Conservation (phyloP, 2,329 filamentous ascomycete species). For the Pestalotiopsis sp. region DNA sequence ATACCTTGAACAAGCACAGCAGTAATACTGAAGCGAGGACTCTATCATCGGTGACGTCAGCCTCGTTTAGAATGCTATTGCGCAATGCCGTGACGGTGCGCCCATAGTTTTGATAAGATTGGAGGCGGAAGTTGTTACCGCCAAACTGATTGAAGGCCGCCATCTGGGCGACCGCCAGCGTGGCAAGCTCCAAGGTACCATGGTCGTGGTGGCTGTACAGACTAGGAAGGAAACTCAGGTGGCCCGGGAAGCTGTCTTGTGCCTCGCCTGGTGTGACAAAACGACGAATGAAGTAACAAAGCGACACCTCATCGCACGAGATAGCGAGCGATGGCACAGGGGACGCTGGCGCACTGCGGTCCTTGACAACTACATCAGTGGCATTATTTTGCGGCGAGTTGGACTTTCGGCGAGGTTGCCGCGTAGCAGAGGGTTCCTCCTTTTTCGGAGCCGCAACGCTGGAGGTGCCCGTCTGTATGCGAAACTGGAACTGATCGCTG, state of each 20-base stretch:
- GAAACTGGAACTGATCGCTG: constrained; percentile 38
- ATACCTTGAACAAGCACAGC: constrained; percentile 32
- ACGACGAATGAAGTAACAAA: constrained; percentile 36
- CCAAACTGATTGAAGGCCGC: constrained; percentile 36
- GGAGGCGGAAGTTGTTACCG: constrained; percentile 26
- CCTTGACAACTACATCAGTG: not conserved
- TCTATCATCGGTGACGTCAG: constrained; percentile 30
- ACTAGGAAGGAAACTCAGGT: constrained; percentile 33
- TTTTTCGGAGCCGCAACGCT: not conserved
- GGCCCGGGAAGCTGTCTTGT: constrained; percentile 32
- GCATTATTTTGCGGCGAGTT: not conserved
- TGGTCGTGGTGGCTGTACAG: constrained; percentile 28
- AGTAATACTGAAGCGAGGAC: constrained; percentile 32
- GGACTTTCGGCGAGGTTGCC: not conserved
- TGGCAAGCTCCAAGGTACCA: constrained; percentile 33
- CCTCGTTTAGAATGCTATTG: constrained; percentile 26
- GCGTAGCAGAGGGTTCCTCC: not conserved
- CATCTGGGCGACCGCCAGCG: constrained; percentile 35
- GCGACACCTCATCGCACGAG: constrained; percentile 31
- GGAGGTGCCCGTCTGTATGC: constrained; percentile 14
- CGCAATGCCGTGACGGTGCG: constrained; percentile 30
- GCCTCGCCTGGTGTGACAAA: constrained; percentile 32
- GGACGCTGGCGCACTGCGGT: not conserved
- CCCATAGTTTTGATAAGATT: constrained; percentile 32
- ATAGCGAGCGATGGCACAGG: constrained; percentile 15